Evolutionary conservation across 2,329 filamentous ascomycete species (phyloP), one percentile per base, ranked within the genome.

Genomic region (Xylaria sp.): DNA sequence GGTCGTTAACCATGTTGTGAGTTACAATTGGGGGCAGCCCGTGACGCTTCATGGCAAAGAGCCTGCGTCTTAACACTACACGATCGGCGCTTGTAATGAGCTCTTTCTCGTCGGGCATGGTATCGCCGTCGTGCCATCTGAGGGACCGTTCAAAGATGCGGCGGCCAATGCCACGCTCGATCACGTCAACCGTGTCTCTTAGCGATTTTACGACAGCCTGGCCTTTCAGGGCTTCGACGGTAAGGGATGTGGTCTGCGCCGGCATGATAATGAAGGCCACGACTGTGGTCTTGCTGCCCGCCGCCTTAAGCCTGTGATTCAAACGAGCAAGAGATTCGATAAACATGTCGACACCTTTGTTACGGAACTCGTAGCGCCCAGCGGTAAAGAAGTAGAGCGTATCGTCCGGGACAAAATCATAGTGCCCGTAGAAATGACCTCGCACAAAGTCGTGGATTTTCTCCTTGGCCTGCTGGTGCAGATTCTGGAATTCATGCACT

Each of bases 291-390:
- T 96, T 97, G 75, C 94, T 97, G 58, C 93, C 93, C 8, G 90
- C 83, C 61, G 83, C 83, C 87, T 98, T 98, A 78, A 99, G 89
- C 48, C 92, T 89, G 84, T 98, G 94, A 83, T 99, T 99, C 76
- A 99, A 84, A 52, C 96, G 92, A 34, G 96, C 96, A 72, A 99
- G 85, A 3, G 94, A 96, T 82, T 99, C 96, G 75, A 99, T 97
- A 82, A 98, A 99, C 96, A 99, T 98, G 82, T 99, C 96, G 10
- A 98, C 95, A 78, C 96, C 96, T 84, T 99, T 99, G 80, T 99
- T 99, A 73, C 96, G 88, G 87, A 95, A 99, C 82, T 99, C 96
- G 78, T 99, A 99, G 72, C 96, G 92, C 69, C 96, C 96, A 7
- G 96, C 92, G 3, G 94, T 99, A 85, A 99, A 99, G 83, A 98